Evolutionary conservation across 2,329 filamentous ascomycete species (phyloP), one percentile per base, ranked within the genome.

Genomic region (Botrytis galanthina): DNA sequence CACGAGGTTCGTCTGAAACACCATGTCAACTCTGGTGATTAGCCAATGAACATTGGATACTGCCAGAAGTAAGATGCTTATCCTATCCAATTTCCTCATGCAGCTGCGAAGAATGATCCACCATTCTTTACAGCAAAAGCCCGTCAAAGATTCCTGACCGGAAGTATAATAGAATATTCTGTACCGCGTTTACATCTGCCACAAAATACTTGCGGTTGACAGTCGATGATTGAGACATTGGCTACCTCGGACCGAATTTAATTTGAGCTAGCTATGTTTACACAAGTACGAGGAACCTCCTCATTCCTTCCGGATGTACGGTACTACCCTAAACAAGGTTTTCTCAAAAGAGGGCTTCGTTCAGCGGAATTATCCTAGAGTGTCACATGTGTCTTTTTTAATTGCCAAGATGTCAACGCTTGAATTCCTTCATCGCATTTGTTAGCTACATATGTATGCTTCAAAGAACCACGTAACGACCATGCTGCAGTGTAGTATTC

Each of bases 401-500:
- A 29, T 69, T 72, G 29, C 71, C 62, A 68, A 68, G 48, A 57
- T 29, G 10, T n/a, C 26, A 72, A 60, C 66, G 35, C 37, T 62
- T 42, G n/a, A 39, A 62, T 26, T 22, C 32, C 44, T 57, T 60
- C 42, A 44, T 51, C 32, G 32, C 42, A 73, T 69, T 37, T 22
- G 35, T 22, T 42, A 68, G 35, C 26, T 57, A 32, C 35, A 59
- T 42, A 57, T 42, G n/a, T 44, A 60, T 69, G 9, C 54, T 69
- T 51, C 51, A 57, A 59, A 54, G n/a, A 66, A 32, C 51, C 63
- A 73, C 71, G 71, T 51, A 69, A 69, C 29, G 61, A 39, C 71
- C 71, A 73, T 73, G 71, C 51, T 67, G 71, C 57, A 73, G 51
- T 57, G 71, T 73, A 37, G 63, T 51, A 73, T 73, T 73, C 48